These are phyloP conservation scores for Ettlia oleoabundans DNA, from an alignment of 139 green algal species.

Conservation along the genomic window DNA sequence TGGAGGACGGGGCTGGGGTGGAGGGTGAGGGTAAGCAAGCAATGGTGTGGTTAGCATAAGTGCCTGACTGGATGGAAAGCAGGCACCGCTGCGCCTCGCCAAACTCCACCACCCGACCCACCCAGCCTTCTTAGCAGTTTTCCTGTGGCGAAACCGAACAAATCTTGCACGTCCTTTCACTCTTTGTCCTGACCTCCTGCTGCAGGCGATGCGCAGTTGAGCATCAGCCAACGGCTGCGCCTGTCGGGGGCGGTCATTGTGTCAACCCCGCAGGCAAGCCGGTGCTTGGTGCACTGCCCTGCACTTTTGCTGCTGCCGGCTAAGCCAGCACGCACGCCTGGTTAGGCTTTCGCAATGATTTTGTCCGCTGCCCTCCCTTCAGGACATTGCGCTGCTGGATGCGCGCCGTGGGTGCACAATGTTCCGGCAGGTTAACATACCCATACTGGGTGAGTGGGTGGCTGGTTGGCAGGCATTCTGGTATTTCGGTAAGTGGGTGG, in stretches of 20 bases:
- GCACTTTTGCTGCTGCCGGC: neutral
- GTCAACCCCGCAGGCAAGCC: conserved; percentile 85
- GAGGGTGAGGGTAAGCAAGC: too few species aligned
- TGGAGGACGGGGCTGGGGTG: too few species aligned
- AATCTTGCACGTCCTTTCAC: too few species aligned
- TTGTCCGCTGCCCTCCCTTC: neutral
- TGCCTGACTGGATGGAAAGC: too few species aligned
- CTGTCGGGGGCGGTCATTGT: conserved; percentile 89
- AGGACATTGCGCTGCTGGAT: conserved; percentile 75
- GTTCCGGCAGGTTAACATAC: conserved; percentile 84
- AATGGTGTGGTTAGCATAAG: too few species aligned
- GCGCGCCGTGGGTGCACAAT: conserved; percentile 78
- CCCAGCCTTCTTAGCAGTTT: too few species aligned
- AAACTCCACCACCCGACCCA: too few species aligned
- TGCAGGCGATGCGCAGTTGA: conserved; percentile 71
- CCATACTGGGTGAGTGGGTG: conserved; percentile 68
- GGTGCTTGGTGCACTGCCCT: neutral
- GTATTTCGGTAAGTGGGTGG: too few species aligned
- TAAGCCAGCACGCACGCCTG: neutral
- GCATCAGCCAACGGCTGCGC: conserved; percentile 76
- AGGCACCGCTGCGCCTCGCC: too few species aligned
- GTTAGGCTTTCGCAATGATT: neutral
- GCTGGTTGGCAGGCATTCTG: too few species aligned
- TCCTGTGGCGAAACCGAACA: too few species aligned
- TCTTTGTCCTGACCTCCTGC: neutral